These are phyloP conservation scores for Debaryomycetaceae sp. DNA, from an alignment of 1,139 yeast species.

Conservation along the genomic window DNA sequence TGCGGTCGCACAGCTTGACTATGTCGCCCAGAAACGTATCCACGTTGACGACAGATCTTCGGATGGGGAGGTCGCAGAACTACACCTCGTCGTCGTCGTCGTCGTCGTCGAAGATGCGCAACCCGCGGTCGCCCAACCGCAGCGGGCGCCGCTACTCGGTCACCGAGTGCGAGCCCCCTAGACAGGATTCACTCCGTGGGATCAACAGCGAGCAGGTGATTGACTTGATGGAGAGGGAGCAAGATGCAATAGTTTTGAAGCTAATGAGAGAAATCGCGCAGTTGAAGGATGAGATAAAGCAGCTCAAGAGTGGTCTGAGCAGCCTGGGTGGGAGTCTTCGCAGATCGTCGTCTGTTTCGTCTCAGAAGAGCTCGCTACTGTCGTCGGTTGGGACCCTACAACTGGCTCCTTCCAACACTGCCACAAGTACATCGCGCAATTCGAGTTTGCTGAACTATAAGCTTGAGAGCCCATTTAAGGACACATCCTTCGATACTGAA, in stretches of 20 bases:
- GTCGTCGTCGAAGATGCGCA: conserved; percentile 6
- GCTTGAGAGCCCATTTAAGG: background rate
- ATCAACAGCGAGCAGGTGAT: conserved; percentile 44
- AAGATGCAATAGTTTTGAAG: conserved; percentile 61
- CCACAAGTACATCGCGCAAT: background rate
- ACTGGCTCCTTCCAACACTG: background rate
- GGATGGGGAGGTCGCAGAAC: conserved; percentile 8
- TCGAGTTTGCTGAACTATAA: background rate
- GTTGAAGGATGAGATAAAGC: conserved; percentile 50
- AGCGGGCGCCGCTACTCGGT: conserved; percentile 4
- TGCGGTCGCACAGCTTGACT: background rate
- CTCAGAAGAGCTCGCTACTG: background rate
- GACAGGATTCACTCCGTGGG: conserved; percentile 1
- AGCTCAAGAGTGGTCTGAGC: conserved; percentile 15
- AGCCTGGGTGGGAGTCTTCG: conserved; percentile 1
- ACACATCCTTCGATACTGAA: background rate
- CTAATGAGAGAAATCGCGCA: conserved; percentile 53
- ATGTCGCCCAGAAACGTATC: conserved; percentile 3
- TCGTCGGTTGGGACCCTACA: background rate
- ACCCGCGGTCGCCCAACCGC: conserved; percentile 6
- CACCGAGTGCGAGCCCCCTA: conserved; percentile 3
- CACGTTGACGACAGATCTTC: conserved; percentile 8
- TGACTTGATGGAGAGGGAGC: conserved; percentile 66
- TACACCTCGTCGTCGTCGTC: conserved; percentile 4
- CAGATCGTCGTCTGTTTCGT: background rate